Conservation (phyloP, 2,329 filamentous ascomycete genomes). For the Trichoderma semiorbis region DNA sequence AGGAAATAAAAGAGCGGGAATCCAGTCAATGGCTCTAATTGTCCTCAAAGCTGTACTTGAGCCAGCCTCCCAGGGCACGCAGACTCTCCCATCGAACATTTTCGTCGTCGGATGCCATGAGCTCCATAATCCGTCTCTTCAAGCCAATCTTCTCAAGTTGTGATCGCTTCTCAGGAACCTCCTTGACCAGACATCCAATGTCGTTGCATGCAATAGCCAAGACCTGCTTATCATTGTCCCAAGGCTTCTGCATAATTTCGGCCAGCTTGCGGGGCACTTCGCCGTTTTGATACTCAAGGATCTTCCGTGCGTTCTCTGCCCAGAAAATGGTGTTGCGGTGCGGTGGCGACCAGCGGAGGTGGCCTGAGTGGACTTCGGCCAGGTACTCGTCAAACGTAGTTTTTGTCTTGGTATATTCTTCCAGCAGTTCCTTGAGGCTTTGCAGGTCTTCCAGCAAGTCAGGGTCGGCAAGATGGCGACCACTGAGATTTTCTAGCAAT, state of each 20-base stretch:
- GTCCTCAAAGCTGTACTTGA: constrained; percentile 61
- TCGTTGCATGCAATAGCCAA: constrained; percentile 92
- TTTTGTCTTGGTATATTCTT: constrained; percentile 67
- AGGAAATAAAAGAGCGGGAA: neutral
- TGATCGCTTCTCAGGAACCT: constrained; percentile 78
- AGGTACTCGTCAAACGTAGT: constrained; percentile 86
- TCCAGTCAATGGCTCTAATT: neutral
- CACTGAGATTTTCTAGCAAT: constrained; percentile 59
- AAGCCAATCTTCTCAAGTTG: constrained; percentile 80
- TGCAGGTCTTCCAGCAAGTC: constrained; percentile 62
- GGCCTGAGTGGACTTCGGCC: constrained; percentile 79
- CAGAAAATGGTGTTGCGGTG: constrained; percentile 86
- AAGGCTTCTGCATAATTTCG: constrained; percentile 74
- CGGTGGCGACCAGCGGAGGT: constrained; percentile 88
- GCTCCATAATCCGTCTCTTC: constrained; percentile 85
- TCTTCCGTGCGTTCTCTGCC: constrained; percentile 84
- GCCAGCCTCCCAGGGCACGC: constrained; percentile 68
- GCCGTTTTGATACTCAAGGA: constrained; percentile 78
- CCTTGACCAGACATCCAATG: constrained; percentile 81
- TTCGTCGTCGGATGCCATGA: constrained; percentile 89
- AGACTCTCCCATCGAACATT: constrained; percentile 90
- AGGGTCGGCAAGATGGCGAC: constrained; percentile 61
- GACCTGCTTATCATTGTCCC: constrained; percentile 80
- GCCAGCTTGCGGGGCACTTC: constrained; percentile 75
- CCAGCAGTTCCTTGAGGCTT: constrained; percentile 58